phyloP scores from a whole-genome alignment of 2,329 filamentous ascomycete genomes.

The Apiospora arundinis region DNA sequence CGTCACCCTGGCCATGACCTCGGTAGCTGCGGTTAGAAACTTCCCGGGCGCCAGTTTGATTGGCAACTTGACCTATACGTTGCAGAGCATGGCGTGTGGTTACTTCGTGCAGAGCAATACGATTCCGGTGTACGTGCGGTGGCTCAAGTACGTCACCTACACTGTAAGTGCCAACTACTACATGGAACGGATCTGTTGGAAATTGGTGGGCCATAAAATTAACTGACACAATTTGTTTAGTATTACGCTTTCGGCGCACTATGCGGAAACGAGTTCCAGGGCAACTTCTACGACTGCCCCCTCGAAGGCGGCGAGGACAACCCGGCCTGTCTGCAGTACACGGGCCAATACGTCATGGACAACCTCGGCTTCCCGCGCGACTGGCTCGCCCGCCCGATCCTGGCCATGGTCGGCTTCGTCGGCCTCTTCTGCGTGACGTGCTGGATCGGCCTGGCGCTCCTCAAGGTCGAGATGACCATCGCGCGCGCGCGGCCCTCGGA shows the following conservation, averaged over 20 bases:
- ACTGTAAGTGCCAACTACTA: constrained; percentile 56
- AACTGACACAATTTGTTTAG: constrained; percentile 39
- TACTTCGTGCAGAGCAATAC: constrained; percentile 78
- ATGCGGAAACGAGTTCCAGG: constrained; percentile 74
- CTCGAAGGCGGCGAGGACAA: constrained; percentile 65
- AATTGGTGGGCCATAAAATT: too few species aligned
- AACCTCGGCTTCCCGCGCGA: constrained; percentile 70
- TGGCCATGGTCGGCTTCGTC: constrained; percentile 66
- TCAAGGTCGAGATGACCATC: constrained; percentile 73
- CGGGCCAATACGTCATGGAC: constrained; percentile 71
- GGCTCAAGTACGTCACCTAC: constrained; percentile 74
- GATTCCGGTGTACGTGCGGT: constrained; percentile 79
- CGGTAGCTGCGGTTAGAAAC: constrained; percentile 68
- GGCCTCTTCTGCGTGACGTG: constrained; percentile 68
- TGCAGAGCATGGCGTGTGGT: constrained; percentile 77
- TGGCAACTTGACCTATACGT: constrained; percentile 73
- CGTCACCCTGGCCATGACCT: constrained; percentile 73
- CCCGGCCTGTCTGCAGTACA: constrained; percentile 72
- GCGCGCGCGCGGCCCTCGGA: constrained; percentile 65
- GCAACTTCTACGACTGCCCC: constrained; percentile 76
- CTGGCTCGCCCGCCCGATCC: constrained; percentile 72
- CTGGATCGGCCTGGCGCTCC: constrained; percentile 66
- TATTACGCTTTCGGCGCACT: constrained; percentile 77
- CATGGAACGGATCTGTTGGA: too few species aligned
- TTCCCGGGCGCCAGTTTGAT: constrained; percentile 76